A percentile compares a stretch with the other conserved stretches of the same genome.
Evolutionary conservation across 2,329 filamentous ascomycete genomes (phyloP).

Genomic region (Fusarium sp.): DNA sequence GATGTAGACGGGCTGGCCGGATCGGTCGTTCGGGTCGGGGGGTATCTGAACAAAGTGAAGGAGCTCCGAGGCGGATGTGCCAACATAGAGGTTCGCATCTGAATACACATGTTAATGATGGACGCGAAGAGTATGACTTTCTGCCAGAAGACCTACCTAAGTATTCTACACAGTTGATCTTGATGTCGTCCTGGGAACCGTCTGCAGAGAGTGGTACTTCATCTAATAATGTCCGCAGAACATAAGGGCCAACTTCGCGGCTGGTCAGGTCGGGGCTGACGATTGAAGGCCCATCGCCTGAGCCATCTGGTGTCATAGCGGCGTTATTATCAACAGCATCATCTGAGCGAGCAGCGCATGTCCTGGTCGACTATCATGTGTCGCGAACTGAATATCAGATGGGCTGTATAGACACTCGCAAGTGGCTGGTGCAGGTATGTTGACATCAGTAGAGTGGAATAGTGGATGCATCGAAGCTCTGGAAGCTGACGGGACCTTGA

Average conservation of each 20-base stretch:
- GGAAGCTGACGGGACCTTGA: constrained; percentile 34
- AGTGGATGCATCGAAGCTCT: constrained; percentile 34
- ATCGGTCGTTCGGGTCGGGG: constrained; percentile 73
- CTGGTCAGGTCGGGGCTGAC: constrained; percentile 27
- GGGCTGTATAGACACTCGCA: constrained; percentile 5
- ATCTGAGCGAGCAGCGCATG: constrained; percentile 44
- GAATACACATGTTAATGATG: constrained; percentile 11
- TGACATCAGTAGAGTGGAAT: constrained; percentile 39
- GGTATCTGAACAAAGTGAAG: constrained; percentile 87
- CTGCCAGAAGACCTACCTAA: constrained; percentile 59
- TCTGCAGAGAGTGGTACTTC: constrained; percentile 79
- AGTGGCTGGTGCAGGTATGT: constrained; percentile 36
- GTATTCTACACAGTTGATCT: constrained; percentile 77
- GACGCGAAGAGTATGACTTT: not conserved
- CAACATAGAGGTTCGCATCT: constrained; percentile 76
- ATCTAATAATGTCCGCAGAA: constrained; percentile 76
- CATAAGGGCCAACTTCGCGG: constrained; percentile 70
- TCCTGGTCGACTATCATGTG: constrained; percentile 18
- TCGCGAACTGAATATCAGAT: constrained; percentile 15
- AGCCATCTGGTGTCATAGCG: constrained; percentile 52
- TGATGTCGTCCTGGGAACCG: constrained; percentile 66
- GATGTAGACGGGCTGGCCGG: constrained; percentile 74
- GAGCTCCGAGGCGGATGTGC: constrained; percentile 76
- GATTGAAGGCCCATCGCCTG: constrained; percentile 46
- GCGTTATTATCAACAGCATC: constrained; percentile 42